These are phyloP conservation scores for Deuterostichococcus epilithicus DNA, from an alignment of 139 green algal species.

Conservation along the genomic window DNA sequence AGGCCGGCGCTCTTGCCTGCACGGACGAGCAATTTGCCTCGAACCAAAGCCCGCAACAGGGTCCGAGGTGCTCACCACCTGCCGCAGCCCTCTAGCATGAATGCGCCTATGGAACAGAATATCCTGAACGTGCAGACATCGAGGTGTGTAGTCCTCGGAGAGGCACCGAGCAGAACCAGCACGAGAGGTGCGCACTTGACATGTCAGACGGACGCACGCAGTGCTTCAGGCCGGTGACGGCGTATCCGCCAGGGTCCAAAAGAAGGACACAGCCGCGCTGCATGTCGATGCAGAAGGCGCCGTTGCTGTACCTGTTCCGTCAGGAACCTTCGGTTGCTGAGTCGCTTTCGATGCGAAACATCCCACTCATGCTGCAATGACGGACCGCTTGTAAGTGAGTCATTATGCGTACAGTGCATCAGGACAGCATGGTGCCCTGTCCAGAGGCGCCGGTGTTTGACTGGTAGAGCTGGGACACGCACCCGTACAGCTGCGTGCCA, in stretches of 20 bases:
- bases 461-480: background rate
- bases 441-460: background rate
- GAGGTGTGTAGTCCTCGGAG: too few relatives aligned
- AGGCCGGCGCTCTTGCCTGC: conserved; percentile 60
- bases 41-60: background rate
- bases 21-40: background rate
- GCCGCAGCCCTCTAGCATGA: too few relatives aligned
- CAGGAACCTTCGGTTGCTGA: background rate
- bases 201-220: conserved; percentile 69
- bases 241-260: conserved; percentile 59
- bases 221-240: conserved; percentile 67
- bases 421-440: background rate
- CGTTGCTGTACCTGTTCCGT: conserved; percentile 54
- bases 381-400: background rate
- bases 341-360: too few relatives aligned
- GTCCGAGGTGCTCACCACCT: too few relatives aligned
- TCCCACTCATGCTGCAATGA: too few relatives aligned
- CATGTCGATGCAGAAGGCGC: conserved; percentile 68
- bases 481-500: conserved; percentile 62
- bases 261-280: conserved; percentile 64
- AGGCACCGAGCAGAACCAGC: too few relatives aligned
- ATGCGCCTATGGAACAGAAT: too few relatives aligned
- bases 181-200: conserved; percentile 16
- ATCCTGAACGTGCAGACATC: too few relatives aligned
- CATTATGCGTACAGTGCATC: background rate